Evolutionary conservation across 208 protist species (phyloP).

Genomic region (Trypanosoma boissoni): DNA sequence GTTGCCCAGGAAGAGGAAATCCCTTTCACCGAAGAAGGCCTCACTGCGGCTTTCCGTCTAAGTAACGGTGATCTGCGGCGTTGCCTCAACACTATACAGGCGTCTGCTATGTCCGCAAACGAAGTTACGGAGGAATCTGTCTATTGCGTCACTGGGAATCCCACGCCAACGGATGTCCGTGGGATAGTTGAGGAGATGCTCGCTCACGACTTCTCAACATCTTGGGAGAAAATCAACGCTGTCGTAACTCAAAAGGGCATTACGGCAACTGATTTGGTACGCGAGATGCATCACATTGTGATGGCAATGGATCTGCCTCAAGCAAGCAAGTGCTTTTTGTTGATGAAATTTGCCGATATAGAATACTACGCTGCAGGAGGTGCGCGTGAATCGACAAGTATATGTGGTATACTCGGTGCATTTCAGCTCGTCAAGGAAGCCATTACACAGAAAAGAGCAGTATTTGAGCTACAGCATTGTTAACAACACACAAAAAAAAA

Average conservation of each 20-base stretch:
- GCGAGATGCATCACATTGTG: constrained; percentile 76
- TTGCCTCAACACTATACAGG: constrained; percentile 97
- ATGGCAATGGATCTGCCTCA: constrained; percentile 84
- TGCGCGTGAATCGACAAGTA: constrained; percentile 47
- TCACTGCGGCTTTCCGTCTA: constrained; percentile 92
- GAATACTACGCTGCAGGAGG: constrained; percentile 83
- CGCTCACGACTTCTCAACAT: constrained; percentile 50
- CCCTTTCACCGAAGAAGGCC: constrained; percentile 73
- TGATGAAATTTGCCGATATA: constrained; percentile 71
- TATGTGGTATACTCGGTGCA: constrained; percentile 67
- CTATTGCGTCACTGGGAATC: constrained; percentile 83
- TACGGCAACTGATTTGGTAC: constrained; percentile 67
- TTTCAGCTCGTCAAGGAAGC: constrained; percentile 87
- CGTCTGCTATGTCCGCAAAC: constrained; percentile 63
- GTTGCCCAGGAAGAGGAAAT: constrained; percentile 88
- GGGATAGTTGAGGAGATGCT: constrained; percentile 77
- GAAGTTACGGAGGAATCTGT: constrained; percentile 79
- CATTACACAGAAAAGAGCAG: constrained; percentile 67
- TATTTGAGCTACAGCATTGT: constrained; percentile 34
- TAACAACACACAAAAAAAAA: not conserved
- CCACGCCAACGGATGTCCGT: constrained; percentile 68
- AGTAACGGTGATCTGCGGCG: constrained; percentile 97
- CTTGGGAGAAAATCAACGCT: constrained; percentile 52
- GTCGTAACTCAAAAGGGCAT: constrained; percentile 54
- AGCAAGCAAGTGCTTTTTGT: constrained; percentile 81